phyloP scores from a whole-genome alignment of 495 filamentous ascomycete species.

The Neohortaea acidophila region DNA sequence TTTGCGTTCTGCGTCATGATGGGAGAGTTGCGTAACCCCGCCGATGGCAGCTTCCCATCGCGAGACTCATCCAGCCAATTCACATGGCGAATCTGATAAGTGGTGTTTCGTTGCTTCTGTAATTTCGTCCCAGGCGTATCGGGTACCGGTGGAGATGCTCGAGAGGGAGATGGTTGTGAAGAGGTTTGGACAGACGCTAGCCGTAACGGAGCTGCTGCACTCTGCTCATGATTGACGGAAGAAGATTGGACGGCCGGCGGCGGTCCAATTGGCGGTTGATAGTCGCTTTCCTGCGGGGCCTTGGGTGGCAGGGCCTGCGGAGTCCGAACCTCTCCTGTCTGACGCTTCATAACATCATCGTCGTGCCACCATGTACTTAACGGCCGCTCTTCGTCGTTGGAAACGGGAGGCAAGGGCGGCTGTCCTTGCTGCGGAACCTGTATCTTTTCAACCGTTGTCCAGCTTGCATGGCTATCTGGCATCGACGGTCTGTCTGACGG shows the following conservation, averaged over 20 bases:
- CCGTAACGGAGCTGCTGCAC: too few relatives aligned
- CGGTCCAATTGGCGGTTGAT: not conserved
- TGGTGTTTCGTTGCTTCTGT: constrained; percentile 40
- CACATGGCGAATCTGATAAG: constrained; percentile 56
- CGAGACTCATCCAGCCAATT: constrained; percentile 45
- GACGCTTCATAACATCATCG: too few relatives aligned
- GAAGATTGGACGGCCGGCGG: not conserved
- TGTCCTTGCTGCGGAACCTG: constrained; percentile 9
- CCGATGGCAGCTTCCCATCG: too few relatives aligned
- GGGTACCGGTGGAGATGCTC: not conserved
- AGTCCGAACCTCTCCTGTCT: too few relatives aligned
- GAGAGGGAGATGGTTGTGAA: not conserved
- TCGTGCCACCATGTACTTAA: constrained; percentile 1
- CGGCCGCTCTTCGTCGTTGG: not conserved
- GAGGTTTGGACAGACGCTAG: not conserved
- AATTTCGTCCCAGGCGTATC: constrained; percentile 22
- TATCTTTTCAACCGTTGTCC: constrained; percentile 14
- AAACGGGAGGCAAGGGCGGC: not conserved
- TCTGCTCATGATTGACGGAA: not conserved
- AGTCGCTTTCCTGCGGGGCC: too few relatives aligned
- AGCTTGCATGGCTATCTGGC: constrained; percentile 2
- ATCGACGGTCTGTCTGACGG: constrained; percentile 1
- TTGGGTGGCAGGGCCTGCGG: too few relatives aligned
- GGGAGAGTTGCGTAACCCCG: constrained; percentile 42
- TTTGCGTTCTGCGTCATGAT: constrained; percentile 86